Percentiles rank a stretch among this genome's conserved stretches.
phyloP scores from a whole-genome alignment of 2,329 filamentous ascomycete genomes.

The Paramyrothecium roridum region DNA sequence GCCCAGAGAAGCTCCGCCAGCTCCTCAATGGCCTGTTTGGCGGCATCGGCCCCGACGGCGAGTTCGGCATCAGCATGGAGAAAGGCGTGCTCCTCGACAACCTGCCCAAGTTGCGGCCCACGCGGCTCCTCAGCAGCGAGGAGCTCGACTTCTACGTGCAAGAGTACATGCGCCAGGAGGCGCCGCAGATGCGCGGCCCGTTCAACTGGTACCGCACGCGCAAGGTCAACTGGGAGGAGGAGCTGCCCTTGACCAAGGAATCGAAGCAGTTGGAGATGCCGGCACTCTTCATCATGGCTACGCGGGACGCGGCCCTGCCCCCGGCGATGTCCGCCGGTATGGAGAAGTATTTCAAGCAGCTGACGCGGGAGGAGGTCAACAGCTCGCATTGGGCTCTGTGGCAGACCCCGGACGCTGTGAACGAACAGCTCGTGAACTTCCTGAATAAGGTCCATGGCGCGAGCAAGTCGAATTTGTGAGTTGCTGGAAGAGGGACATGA shows the following conservation, averaged over 20 bases:
- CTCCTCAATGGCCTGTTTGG: constrained; percentile 74
- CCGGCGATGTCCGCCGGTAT: constrained; percentile 69
- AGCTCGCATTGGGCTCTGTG: constrained; percentile 80
- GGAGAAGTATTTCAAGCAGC: constrained; percentile 61
- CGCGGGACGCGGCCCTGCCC: constrained; percentile 68
- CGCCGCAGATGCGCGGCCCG: constrained; percentile 68
- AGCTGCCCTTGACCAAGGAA: constrained; percentile 57
- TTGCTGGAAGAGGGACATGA: background rate
- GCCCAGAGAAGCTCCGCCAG: constrained; percentile 60
- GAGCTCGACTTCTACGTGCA: constrained; percentile 76
- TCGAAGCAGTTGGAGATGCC: constrained; percentile 54
- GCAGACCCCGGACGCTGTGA: constrained; percentile 69
- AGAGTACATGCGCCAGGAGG: constrained; percentile 60
- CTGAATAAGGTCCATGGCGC: constrained; percentile 43
- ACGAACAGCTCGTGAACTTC: constrained; percentile 66
- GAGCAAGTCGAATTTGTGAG: constrained; percentile 22
- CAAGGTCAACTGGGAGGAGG: constrained; percentile 73
- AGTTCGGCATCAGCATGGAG: constrained; percentile 54
- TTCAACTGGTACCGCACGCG: constrained; percentile 85
- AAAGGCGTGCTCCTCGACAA: constrained; percentile 64
- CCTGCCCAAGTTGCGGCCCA: constrained; percentile 52
- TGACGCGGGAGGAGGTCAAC: constrained; percentile 64
- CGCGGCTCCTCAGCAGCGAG: constrained; percentile 60
- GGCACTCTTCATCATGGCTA: constrained; percentile 71
- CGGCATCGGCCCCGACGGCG: constrained; percentile 53